Percentiles rank a stretch among this genome's conserved stretches.
phyloP scores from a whole-genome alignment of 306 rosid species.

The Alnus glutinosa region DNA sequence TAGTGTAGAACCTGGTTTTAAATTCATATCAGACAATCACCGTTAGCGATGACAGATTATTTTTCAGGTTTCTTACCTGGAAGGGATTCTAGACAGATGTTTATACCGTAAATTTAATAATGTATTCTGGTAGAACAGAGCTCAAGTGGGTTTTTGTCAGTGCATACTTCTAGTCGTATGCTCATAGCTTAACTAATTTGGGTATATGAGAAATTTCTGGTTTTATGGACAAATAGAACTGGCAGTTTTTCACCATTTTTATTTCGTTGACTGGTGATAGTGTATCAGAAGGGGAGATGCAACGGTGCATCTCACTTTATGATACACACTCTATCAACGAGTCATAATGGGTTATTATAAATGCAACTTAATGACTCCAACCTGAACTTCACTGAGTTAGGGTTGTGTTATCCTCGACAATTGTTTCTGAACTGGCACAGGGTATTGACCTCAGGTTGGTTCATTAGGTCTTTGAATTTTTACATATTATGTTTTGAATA shows the following conservation, averaged over 20 bases:
- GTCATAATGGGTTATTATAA: not conserved
- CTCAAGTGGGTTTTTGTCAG: not conserved
- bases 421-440: too few relatives aligned
- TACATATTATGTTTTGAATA: not conserved
- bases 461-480: not conserved
- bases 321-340: too few relatives aligned
- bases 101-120: not conserved
- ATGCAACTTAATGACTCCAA: not conserved
- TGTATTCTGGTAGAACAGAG: not conserved
- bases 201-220: not conserved
- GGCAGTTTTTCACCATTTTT: too few relatives aligned
- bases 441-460: too few relatives aligned
- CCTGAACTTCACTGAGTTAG: not conserved
- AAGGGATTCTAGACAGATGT: not conserved
- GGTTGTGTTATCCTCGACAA: not conserved
- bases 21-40: not conserved
- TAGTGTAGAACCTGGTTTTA: not conserved
- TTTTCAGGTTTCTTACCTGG: not conserved
- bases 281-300: too few relatives aligned
- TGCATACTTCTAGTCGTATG: not conserved
- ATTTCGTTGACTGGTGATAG: too few relatives aligned
- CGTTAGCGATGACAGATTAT: not conserved
- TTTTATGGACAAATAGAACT: not conserved
- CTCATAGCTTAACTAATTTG: not conserved
- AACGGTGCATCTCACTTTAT: too few relatives aligned